phyloP scores from a whole-genome alignment of 2,329 filamentous ascomycete genomes.

The Fusarium fracticaudum region DNA sequence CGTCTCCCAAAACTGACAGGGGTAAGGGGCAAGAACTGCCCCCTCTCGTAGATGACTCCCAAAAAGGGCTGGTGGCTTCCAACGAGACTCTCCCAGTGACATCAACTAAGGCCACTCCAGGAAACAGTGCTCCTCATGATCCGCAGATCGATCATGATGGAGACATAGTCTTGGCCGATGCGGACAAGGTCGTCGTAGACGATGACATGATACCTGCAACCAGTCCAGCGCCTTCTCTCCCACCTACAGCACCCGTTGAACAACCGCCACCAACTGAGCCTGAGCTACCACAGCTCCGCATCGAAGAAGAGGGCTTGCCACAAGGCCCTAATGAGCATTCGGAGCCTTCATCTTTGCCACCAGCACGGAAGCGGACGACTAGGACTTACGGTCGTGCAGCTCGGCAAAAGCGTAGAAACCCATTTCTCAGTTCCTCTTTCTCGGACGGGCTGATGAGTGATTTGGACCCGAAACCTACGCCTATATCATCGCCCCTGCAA shows the following conservation, averaged over 20 bases:
- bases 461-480: constrained; percentile 7
- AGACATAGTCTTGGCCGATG: constrained; percentile 11
- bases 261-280: constrained; percentile 42
- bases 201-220: constrained; percentile 54
- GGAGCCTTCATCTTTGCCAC: constrained; percentile 44
- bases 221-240: constrained; percentile 47
- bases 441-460: constrained; percentile 36
- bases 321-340: constrained; percentile 21
- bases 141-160: constrained; percentile 21
- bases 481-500: constrained; percentile 22
- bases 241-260: constrained; percentile 37
- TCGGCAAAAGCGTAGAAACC: constrained; percentile 35
- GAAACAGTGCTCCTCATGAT: constrained; percentile 25
- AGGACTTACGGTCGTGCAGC: constrained; percentile 38
- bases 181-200: constrained; percentile 33
- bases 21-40: constrained; percentile 25
- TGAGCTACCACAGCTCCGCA: constrained; percentile 48
- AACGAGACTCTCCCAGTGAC: constrained; percentile 37
- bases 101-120: constrained; percentile 49
- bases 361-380: constrained; percentile 26
- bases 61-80: constrained; percentile 39
- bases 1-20: neutral
- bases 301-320: constrained; percentile 29
- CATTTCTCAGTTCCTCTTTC: constrained; percentile 46
- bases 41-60: constrained; percentile 38